Percentiles rank a stretch among this genome's conserved stretches.
Conservation (phyloP, 805 yeast genomes). For the Yarrowia divulgata region DNA sequence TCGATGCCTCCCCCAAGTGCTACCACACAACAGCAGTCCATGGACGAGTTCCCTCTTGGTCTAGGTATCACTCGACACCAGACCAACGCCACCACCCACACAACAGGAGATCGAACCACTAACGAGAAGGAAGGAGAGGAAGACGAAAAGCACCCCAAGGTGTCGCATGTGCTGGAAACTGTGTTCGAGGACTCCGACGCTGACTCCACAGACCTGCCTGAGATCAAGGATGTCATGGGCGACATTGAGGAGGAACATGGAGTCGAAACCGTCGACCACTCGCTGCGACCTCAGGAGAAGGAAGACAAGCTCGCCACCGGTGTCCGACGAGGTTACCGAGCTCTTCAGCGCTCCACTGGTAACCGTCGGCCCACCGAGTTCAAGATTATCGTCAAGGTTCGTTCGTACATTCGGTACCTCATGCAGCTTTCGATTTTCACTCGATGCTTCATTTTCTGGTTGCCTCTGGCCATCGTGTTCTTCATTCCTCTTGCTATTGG, state of each 20-base stretch:
- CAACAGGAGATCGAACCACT: neutral
- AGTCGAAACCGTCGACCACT: slow-evolving; percentile 4
- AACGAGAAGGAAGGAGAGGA: slow-evolving; percentile 12
- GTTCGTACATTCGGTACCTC: slow-evolving; percentile 42
- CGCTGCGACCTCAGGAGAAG: slow-evolving; percentile 33
- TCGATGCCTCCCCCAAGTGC: slow-evolving; percentile 2
- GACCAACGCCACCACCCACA: slow-evolving; percentile 13
- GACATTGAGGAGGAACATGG: slow-evolving; percentile 36
- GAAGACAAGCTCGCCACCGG: slow-evolving; percentile 23
- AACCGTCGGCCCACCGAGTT: slow-evolving; percentile 38
- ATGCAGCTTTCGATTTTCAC: slow-evolving; percentile 46
- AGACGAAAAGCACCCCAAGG: slow-evolving; percentile 23
- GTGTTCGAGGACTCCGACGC: slow-evolving; percentile 42
- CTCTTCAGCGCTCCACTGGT: slow-evolving; percentile 23
- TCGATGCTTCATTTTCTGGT: slow-evolving; percentile 50
- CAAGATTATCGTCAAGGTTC: slow-evolving; percentile 41
- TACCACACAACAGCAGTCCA: neutral
- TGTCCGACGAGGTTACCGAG: slow-evolving; percentile 41
- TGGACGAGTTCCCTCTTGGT: slow-evolving; percentile 34
- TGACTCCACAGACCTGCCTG: slow-evolving; percentile 35
- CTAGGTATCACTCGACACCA: slow-evolving; percentile 20
- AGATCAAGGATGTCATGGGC: slow-evolving; percentile 40
- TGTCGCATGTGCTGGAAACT: slow-evolving; percentile 33
- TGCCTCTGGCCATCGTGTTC: slow-evolving; percentile 51
- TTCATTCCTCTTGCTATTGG: slow-evolving; percentile 53